These are phyloP conservation scores for Aspergillus quadricinctus DNA, from an alignment of 2,329 filamentous ascomycete genomes.

Conservation along the genomic window DNA sequence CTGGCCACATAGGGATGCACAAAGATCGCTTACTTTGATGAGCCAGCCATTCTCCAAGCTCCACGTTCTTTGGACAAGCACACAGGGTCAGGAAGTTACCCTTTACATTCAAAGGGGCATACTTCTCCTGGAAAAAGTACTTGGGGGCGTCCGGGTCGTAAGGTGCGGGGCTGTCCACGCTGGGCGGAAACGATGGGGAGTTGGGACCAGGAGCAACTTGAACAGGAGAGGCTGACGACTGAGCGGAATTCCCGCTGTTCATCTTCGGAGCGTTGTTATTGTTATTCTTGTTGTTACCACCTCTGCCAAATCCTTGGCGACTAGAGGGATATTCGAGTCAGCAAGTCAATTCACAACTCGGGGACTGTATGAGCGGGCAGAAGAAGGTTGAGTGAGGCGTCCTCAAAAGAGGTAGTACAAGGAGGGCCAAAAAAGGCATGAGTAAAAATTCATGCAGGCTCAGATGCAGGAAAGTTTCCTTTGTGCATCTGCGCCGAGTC, in stretches of 20 bases:
- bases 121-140: constrained; percentile 50
- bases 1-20: not conserved
- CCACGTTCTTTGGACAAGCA: constrained; percentile 86
- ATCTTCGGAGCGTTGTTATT: constrained; percentile 38
- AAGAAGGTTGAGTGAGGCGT: not conserved
- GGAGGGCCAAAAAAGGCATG: constrained; percentile 2
- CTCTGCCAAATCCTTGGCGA: constrained; percentile 47
- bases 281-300: constrained; percentile 43
- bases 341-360: constrained; percentile 21
- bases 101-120: constrained; percentile 82
- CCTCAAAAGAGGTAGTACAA: constrained; percentile 2
- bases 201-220: constrained; percentile 31
- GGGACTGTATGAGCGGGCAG: constrained; percentile 5
- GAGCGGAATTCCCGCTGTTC: constrained; percentile 30
- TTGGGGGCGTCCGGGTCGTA: constrained; percentile 44
- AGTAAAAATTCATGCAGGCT: not conserved
- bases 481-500: constrained; percentile 7
- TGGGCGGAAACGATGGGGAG: constrained; percentile 38
- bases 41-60: constrained; percentile 91
- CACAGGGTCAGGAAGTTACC: constrained; percentile 97
- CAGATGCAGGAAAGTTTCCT: not conserved
- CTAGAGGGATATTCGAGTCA: constrained; percentile 28
- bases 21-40: constrained; percentile 69
- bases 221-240: constrained; percentile 25
- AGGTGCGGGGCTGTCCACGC: constrained; percentile 31